phyloP scores from a whole-genome alignment of 2,329 filamentous ascomycete species.

The Trichoderma sp. region DNA sequence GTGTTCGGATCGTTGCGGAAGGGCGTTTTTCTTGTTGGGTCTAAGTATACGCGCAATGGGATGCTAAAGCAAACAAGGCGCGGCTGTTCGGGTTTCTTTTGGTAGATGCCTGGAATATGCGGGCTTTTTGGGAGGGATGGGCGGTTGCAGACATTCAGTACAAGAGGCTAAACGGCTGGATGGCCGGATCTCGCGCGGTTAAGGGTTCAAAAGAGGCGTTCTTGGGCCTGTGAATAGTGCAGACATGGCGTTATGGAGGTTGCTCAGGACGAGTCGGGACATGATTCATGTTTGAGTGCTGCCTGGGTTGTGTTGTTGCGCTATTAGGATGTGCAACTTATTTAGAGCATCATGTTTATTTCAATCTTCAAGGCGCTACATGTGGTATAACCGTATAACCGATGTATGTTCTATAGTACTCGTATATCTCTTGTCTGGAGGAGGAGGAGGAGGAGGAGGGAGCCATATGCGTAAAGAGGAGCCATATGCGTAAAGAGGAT shows the following conservation, averaged over 20 bases:
- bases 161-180: not conserved
- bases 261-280: not conserved
- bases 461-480: not conserved
- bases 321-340: not conserved
- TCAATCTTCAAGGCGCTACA: not conserved
- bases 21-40: not conserved
- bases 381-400: not conserved
- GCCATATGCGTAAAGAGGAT: not conserved
- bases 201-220: not conserved
- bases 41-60: not conserved
- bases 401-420: not conserved
- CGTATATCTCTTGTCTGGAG: not conserved
- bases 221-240: not conserved
- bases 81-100: not conserved
- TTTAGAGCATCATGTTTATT: not conserved
- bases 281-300: not conserved
- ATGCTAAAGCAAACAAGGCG: not conserved
- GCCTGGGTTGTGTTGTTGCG: not conserved
- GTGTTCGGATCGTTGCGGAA: not conserved
- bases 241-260: not conserved
- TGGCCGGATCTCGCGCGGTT: not conserved
- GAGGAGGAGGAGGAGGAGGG: not conserved
- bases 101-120: not conserved
- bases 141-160: not conserved
- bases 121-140: not conserved